Evolutionary conservation across 2,329 filamentous ascomycete species (phyloP).

Genomic region (Parastagonospora avenae): DNA sequence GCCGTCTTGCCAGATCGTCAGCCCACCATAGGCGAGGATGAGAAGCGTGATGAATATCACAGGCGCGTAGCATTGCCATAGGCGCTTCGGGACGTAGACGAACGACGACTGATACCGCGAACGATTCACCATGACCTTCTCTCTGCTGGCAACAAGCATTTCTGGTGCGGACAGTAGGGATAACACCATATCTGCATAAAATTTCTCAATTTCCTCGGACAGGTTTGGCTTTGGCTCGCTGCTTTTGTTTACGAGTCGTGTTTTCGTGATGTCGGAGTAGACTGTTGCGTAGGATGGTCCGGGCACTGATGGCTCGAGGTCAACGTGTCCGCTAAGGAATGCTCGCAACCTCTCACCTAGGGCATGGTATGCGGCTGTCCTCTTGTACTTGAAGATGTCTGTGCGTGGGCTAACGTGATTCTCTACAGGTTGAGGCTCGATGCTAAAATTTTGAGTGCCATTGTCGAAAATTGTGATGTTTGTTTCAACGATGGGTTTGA

Average conservation of each 20-base stretch:
- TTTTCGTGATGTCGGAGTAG: conserved; percentile 48
- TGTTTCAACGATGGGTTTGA: conserved; percentile 38
- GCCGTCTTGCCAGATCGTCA: conserved; percentile 42
- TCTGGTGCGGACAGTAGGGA: conserved; percentile 43
- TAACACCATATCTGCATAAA: conserved; percentile 43
- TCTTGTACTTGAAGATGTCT: conserved; percentile 37
- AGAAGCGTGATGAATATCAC: conserved; percentile 37
- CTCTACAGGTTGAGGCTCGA: conserved; percentile 21
- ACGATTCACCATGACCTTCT: conserved; percentile 22
- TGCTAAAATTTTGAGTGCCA: conserved; percentile 45
- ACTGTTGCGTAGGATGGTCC: conserved; percentile 35
- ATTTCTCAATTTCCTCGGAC: conserved; percentile 24
- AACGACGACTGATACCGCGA: conserved; percentile 36
- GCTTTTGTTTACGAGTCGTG: conserved; percentile 49
- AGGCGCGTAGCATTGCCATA: conserved; percentile 43
- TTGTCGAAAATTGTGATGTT: conserved; percentile 37
- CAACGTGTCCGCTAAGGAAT: conserved; percentile 39
- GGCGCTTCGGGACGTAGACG: conserved; percentile 32
- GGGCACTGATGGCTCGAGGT: conserved; percentile 31
- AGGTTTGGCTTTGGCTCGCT: conserved; percentile 33
- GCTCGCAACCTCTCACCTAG: conserved; percentile 37
- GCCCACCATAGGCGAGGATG: conserved; percentile 33
- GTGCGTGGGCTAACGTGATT: conserved; percentile 33
- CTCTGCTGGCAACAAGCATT: conserved; percentile 29
- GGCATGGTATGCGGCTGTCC: conserved; percentile 42